phyloP scores from a whole-genome alignment of 495 filamentous ascomycete genomes.

The Podospora appendiculata region DNA sequence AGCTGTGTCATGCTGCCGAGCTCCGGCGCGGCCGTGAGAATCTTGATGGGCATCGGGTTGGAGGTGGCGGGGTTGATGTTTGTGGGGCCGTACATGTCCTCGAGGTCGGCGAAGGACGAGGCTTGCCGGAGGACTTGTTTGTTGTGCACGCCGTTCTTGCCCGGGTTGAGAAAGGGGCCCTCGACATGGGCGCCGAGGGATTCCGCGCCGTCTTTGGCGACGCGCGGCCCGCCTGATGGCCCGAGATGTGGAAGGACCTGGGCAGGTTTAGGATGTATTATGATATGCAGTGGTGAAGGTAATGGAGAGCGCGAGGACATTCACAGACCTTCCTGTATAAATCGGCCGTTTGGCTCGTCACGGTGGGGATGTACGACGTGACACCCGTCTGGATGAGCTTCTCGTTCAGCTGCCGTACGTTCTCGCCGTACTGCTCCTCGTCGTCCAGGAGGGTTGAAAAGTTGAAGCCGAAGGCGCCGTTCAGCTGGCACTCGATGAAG shows the following conservation, averaged over 20 bases:
- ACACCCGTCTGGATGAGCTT: slow-evolving; percentile 67
- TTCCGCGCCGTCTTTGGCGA: slow-evolving; percentile 58
- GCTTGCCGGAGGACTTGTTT: slow-evolving; percentile 51
- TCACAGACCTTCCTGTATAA: slow-evolving; percentile 55
- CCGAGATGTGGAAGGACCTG: slow-evolving; percentile 65
- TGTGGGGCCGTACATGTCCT: slow-evolving; percentile 58
- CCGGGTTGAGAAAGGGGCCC: slow-evolving; percentile 69
- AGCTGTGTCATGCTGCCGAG: slow-evolving; percentile 52
- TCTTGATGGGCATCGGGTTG: slow-evolving; percentile 45
- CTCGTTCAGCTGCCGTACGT: slow-evolving; percentile 57
- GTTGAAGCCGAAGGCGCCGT: slow-evolving; percentile 80
- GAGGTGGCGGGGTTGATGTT: slow-evolving; percentile 41
- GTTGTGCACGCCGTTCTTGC: slow-evolving; percentile 69
- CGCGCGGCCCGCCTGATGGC: slow-evolving; percentile 49
- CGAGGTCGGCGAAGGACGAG: slow-evolving; percentile 47
- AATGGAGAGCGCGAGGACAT: too few species aligned
- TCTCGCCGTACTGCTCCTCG: slow-evolving; percentile 56
- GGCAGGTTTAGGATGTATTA: neutral
- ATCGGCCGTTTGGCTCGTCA: slow-evolving; percentile 58
- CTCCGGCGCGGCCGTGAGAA: slow-evolving; percentile 79
- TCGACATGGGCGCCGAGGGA: slow-evolving; percentile 80
- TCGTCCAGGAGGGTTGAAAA: slow-evolving; percentile 66
- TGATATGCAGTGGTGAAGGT: neutral
- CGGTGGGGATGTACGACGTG: slow-evolving; percentile 74
- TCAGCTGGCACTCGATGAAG: slow-evolving; percentile 79